Conservation (phyloP, 257 asterid genomes). For the Solanum commersonii region DNA sequence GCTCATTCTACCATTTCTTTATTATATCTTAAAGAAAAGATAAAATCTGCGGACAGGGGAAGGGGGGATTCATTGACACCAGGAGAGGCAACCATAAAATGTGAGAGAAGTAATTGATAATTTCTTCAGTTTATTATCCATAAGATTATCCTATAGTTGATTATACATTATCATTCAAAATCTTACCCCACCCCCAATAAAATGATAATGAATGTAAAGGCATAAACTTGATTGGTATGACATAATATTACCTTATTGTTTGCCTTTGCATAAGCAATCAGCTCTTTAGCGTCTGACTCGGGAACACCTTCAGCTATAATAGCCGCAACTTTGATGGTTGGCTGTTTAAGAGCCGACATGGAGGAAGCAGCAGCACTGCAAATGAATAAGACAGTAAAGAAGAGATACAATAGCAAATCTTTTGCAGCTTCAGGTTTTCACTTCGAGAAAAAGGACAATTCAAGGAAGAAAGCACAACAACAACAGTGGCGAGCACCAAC, state of each 20-base stretch:
- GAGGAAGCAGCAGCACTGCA: constrained; percentile 99
- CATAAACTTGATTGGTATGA: neutral
- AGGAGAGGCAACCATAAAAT: neutral
- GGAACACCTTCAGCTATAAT: constrained; percentile 99
- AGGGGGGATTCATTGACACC: neutral
- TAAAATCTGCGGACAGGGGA: neutral
- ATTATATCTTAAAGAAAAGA: neutral
- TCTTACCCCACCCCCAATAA: neutral
- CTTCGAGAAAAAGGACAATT: neutral
- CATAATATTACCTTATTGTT: constrained; percentile 67
- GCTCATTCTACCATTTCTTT: neutral
- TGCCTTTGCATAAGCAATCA: constrained; percentile 94
- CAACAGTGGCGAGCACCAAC: constrained; percentile 25
- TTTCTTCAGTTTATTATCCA: neutral
- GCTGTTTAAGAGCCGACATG: constrained; percentile 95
- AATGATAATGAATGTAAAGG: neutral
- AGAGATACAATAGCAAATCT: neutral
- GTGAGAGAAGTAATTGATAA: neutral
- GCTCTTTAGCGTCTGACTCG: constrained; percentile 83
- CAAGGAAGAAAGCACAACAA: neutral
- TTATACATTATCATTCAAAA: neutral
- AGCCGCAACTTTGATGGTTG: constrained; percentile 89
- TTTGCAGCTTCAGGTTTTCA: neutral
- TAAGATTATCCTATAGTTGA: neutral
- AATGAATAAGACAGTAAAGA: constrained; percentile 7